phyloP scores from a whole-genome alignment of 2,329 filamentous ascomycete genomes.

The Arthrobotrys pseudoclavata region DNA sequence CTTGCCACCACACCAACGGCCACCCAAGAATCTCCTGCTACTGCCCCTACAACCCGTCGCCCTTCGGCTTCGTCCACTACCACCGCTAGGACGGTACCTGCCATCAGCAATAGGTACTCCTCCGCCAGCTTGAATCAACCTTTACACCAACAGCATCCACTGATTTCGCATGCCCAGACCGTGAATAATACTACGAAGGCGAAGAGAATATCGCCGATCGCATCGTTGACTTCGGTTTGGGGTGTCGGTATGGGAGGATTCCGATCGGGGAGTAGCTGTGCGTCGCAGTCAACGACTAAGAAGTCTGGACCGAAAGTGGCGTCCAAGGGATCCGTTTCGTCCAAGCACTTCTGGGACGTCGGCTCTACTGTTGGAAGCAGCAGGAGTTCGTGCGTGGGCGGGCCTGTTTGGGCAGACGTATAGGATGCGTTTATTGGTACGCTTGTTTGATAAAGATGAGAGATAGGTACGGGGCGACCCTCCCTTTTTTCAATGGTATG shows the following conservation, averaged over 20 bases:
- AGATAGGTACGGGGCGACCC: not conserved
- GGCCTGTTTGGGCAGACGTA: slow-evolving; percentile 63
- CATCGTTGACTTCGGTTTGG: slow-evolving; percentile 57
- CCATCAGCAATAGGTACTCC: slow-evolving; percentile 75
- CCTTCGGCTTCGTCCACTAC: slow-evolving; percentile 68
- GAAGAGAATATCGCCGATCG: slow-evolving; percentile 68
- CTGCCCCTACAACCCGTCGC: slow-evolving; percentile 68
- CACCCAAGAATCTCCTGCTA: slow-evolving; percentile 66
- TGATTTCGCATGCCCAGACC: slow-evolving; percentile 63
- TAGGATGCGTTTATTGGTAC: slow-evolving; percentile 30
- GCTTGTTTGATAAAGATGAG: slow-evolving; percentile 4
- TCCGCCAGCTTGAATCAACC: slow-evolving; percentile 67
- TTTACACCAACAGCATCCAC: slow-evolving; percentile 69
- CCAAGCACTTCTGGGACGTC: slow-evolving; percentile 63
- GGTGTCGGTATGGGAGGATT: slow-evolving; percentile 62
- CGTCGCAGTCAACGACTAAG: slow-evolving; percentile 83
- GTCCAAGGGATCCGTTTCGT: slow-evolving; percentile 53
- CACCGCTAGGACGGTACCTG: slow-evolving; percentile 76
- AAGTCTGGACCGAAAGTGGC: slow-evolving; percentile 74
- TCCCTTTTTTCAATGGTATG: not conserved
- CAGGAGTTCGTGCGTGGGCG: slow-evolving; percentile 61
- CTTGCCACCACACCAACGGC: slow-evolving; percentile 65
- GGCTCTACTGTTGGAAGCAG: slow-evolving; percentile 62
- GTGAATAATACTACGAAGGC: slow-evolving; percentile 64
- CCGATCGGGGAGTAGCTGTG: slow-evolving; percentile 76